These are phyloP conservation scores for Nakazawaea sp. DNA, from an alignment of 805 yeast genomes.

Conservation along the genomic window DNA sequence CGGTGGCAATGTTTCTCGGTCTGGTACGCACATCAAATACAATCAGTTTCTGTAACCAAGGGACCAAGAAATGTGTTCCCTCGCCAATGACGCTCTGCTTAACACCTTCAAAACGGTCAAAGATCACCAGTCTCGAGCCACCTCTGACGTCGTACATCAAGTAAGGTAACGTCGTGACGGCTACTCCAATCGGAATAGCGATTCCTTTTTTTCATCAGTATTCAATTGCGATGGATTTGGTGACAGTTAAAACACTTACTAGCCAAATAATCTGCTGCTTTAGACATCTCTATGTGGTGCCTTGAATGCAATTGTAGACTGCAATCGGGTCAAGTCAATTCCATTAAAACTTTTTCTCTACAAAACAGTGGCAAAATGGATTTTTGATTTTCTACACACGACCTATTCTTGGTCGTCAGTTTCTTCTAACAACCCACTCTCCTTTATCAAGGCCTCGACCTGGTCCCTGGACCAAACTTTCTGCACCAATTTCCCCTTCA, in stretches of 20 bases:
- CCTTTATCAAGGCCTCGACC: slow-evolving; percentile 66
- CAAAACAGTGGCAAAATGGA: not conserved
- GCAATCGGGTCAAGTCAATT: not conserved
- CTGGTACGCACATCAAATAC: slow-evolving; percentile 91
- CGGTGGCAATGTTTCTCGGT: slow-evolving; percentile 88
- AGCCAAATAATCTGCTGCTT: slow-evolving; percentile 6
- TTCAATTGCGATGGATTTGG: not conserved
- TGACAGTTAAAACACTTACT: too few relatives aligned
- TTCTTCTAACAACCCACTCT: slow-evolving; percentile 60
- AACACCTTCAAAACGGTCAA: slow-evolving; percentile 88
- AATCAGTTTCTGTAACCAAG: slow-evolving; percentile 93
- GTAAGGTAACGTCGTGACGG: slow-evolving; percentile 66
- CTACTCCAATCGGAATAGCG: slow-evolving; percentile 68
- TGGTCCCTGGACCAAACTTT: slow-evolving; percentile 78
- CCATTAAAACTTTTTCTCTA: not conserved
- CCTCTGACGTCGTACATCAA: slow-evolving; percentile 94
- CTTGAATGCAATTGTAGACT: too few relatives aligned
- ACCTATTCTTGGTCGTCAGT: slow-evolving; percentile 31
- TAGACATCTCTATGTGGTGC: slow-evolving; percentile 5
- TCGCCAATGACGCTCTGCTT: slow-evolving; percentile 87
- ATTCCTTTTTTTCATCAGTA: slow-evolving; percentile 21
- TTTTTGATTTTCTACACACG: too few relatives aligned
- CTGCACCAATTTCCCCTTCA: slow-evolving; percentile 46
- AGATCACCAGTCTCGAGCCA: slow-evolving; percentile 92
- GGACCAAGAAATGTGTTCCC: slow-evolving; percentile 92